phyloP scores from a whole-genome alignment of 306 rosid genomes.

The Prunus padus region DNA sequence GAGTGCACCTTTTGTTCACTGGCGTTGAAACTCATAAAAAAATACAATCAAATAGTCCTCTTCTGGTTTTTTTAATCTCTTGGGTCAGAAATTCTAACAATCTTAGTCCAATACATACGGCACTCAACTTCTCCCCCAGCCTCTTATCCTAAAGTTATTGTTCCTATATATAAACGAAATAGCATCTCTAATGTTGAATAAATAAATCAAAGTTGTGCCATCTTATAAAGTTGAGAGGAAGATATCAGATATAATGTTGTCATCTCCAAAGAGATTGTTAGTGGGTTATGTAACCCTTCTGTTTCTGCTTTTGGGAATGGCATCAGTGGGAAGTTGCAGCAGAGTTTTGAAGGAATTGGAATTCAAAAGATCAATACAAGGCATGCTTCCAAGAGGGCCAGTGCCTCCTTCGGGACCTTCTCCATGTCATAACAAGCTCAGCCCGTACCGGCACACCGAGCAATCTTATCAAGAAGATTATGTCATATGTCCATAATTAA shows the following conservation, averaged over 20 bases:
- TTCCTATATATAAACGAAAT: conserved; percentile 14
- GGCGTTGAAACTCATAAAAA: conserved; percentile 17
- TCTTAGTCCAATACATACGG: conserved; percentile 21
- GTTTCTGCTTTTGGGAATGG: conserved; percentile 27
- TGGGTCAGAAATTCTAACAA: not conserved
- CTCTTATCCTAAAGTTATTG: too few species aligned
- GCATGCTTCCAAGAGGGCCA: conserved; percentile 55
- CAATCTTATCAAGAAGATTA: conserved; percentile 35
- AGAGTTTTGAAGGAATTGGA: conserved; percentile 25
- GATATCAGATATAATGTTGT: not conserved
- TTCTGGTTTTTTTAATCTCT: not conserved
- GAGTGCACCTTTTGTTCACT: conserved; percentile 7
- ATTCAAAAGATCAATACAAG: conserved; percentile 33
- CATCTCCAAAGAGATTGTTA: not conserved
- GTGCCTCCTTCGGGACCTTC: conserved; percentile 84
- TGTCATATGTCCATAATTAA: conserved; percentile 42
- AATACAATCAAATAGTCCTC: not conserved
- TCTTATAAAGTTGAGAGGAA: too few species aligned
- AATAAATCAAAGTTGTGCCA: too few species aligned
- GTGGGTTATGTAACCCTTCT: conserved; percentile 9
- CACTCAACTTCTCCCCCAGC: not conserved
- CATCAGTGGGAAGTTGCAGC: conserved; percentile 35
- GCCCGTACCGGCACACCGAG: conserved; percentile 32
- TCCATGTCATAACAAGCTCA: conserved; percentile 54
- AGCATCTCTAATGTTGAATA: not conserved